Conservation (phyloP, 768 basidiomycete genomes). For the Mycena albidolilacea region DNA sequence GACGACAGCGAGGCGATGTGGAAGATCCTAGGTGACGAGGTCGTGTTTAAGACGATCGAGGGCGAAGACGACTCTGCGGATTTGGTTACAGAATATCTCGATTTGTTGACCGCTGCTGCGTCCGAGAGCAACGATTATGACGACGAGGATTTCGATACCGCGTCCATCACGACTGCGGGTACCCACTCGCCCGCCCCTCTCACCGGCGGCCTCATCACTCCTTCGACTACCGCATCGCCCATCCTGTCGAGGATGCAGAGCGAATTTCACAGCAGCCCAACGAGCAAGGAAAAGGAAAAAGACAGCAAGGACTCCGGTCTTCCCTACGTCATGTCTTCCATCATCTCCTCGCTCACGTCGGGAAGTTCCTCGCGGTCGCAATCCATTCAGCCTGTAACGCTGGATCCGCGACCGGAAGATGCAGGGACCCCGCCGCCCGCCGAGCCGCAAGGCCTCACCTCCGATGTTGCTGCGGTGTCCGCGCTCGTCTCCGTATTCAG, state of each 20-base stretch:
- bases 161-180: constrained; percentile 56
- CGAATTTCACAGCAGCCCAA: constrained; percentile 56
- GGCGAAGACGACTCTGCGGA: constrained; percentile 40
- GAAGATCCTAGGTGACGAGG: constrained; percentile 78
- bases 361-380: constrained; percentile 71
- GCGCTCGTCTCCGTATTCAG: constrained; percentile 78
- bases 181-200: constrained; percentile 54
- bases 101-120: constrained; percentile 59
- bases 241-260: constrained; percentile 71
- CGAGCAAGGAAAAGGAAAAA: constrained; percentile 59
- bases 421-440: constrained; percentile 43
- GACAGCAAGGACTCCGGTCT: constrained; percentile 51
- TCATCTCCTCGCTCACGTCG: constrained; percentile 73
- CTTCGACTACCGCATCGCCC: constrained; percentile 63
- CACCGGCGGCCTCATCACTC: constrained; percentile 43
- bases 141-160: constrained; percentile 60
- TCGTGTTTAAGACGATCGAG: constrained; percentile 68
- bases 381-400: constrained; percentile 61
- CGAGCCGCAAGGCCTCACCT: constrained; percentile 52
- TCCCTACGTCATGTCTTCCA: constrained; percentile 72
- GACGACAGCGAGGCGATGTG: constrained; percentile 63
- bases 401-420: constrained; percentile 53
- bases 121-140: constrained; percentile 53
- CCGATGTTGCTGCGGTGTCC: constrained; percentile 72
- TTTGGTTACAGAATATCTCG: constrained; percentile 51